These are phyloP conservation scores for Stylonectria norvegica DNA, from an alignment of 2,329 filamentous ascomycete genomes.

Conservation along the genomic window DNA sequence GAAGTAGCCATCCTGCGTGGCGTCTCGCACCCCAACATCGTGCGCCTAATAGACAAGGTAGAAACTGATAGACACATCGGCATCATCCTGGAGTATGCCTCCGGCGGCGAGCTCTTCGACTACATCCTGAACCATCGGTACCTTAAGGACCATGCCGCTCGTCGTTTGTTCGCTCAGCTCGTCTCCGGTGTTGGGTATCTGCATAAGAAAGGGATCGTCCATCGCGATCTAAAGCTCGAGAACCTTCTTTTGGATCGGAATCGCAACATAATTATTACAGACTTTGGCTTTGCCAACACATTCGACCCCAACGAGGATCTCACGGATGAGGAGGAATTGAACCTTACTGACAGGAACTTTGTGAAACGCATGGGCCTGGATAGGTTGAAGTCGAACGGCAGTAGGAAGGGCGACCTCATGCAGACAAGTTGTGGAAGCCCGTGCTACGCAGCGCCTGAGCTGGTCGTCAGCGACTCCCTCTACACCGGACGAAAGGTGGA, in stretches of 20 bases:
- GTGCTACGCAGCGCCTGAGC: constrained; percentile 93
- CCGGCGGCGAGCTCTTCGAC: constrained; percentile 94
- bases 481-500: constrained; percentile 98
- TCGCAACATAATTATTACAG: constrained; percentile 98
- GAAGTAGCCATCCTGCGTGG: constrained; percentile 89
- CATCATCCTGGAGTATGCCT: constrained; percentile 97
- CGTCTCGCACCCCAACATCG: constrained; percentile 93
- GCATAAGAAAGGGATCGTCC: constrained; percentile 98
- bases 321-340: constrained; percentile 83
- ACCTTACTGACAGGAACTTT: constrained; percentile 80
- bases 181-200: constrained; percentile 96
- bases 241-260: constrained; percentile 94
- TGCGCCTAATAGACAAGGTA: constrained; percentile 95
- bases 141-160: constrained; percentile 87
- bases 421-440: constrained; percentile 98
- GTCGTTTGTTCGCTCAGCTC: constrained; percentile 89
- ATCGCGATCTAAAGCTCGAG: constrained; percentile 93
- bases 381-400: constrained; percentile 68
- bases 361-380: constrained; percentile 86
- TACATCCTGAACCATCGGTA: constrained; percentile 97
- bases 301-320: constrained; percentile 89
- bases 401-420: constrained; percentile 90
- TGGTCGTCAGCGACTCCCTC: constrained; percentile 94
- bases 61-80: constrained; percentile 96
- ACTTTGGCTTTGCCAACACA: constrained; percentile 98